Evolutionary conservation across 176 grass and related monocot species (phyloP), one percentile per base, ranked within the genome.

Genomic region (Lolium perenne): DNA sequence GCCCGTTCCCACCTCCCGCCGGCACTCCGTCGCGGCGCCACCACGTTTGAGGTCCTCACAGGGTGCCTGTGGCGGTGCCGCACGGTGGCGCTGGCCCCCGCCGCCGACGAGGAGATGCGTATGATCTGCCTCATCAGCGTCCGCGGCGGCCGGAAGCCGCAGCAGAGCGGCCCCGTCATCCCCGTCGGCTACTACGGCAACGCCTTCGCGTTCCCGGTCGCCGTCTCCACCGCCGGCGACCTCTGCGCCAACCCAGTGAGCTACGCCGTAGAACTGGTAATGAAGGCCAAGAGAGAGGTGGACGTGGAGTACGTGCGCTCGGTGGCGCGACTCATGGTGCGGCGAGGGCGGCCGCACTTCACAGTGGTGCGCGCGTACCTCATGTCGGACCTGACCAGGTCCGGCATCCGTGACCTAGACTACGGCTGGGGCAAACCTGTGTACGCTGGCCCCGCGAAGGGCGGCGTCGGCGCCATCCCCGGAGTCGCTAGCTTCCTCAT

Each of bases 31-130:
- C 5, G 55, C 8, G 78, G 85, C 71, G 86, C 81, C 71, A 84
- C 86, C 88, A 94, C 88, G 41, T 97, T 97, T 83, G 95, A 97
- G 66, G 67, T 97, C 60, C 86, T 97, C 62, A 91, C 90, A 0
- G 95, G 92, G 2, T 90, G 87, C 74, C 84, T 94, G 1, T 94
- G 95, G 92, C 81, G 72, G 79, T 92, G 92, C 73, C 90, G 95
- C 63, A 97, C 95, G 0, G 48, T 26, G 4, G 95, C 95, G 6
- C 86, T 94, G 18, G 76, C 88, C 2, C 78, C 90, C 0, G 84
- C 86, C 51, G 86, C 84, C 5, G 90, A 92, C 41, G 90, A 97
- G 88, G 92, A 89, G 84, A 89, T 97, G 86, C 88, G 92, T 16
- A 88, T 97, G 7, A 87, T 94, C 74, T 92, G 86, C 83, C 65